Evolutionary conservation across 768 basidiomycete species (phyloP), one percentile per base, ranked within the genome.

Genomic region (Termitomyces sp.): DNA sequence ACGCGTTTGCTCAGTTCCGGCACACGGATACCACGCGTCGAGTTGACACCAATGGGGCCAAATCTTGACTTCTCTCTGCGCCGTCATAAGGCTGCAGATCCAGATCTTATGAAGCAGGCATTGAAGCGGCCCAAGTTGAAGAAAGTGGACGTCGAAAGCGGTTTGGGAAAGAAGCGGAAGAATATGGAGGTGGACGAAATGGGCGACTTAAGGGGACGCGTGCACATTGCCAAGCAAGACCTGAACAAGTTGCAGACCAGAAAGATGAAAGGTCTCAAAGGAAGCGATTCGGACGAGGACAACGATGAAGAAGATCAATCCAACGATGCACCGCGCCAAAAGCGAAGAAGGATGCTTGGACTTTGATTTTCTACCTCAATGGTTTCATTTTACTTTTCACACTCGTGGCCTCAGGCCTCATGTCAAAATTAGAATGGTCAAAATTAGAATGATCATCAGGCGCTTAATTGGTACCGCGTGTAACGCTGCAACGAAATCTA

Each of bases 141-240:
- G 75, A 94, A 96, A 77, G 80, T 79, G 57, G 91, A 94, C 37
- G 73, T 96, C 47, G 92, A 91, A 73, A 85, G 80, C 68, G 93
- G 94, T 0, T 66, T 93, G 10, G 93, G 91, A n/a, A 91, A 91
- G 80, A 91, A 90, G 79, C 83, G 79, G 72, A 95, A 94, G 83
- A 99, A 99, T 68, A 68, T 93, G 71, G 93, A 94, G 75, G 91
- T 94, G 64, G 96, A 99, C 76, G 93, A 91, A 71, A 97, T 98
- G 96, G 97, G 97, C 55, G 92, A 99, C 68, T 70, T 94, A 72
- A 82, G 96, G 64, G 97, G 95, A 44, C 79, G 85, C 57, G 83
- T 99, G 30, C 95, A 98, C 71, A 72, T 98, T 55, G 90, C 75
- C 57, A 91, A 84, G 70, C 96, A 99, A 75, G 92, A 98, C 72